Conservation (phyloP, 306 rosid genomes). For the Erythrophleum fordii region DNA sequence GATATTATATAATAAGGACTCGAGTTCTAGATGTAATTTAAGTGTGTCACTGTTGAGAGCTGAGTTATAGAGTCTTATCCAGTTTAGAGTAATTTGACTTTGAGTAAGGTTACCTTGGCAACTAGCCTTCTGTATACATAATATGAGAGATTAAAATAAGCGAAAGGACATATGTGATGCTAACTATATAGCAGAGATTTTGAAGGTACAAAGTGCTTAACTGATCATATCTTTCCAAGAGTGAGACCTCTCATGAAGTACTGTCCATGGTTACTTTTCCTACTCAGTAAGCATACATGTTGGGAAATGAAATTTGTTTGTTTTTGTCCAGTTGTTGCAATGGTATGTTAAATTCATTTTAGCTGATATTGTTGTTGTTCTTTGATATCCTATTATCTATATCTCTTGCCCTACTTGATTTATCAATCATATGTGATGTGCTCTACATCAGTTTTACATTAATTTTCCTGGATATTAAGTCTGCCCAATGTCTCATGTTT, state of each 20-base stretch:
- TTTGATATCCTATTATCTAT: not conserved
- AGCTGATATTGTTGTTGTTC: slow-evolving; percentile 13
- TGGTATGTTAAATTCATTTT: not conserved
- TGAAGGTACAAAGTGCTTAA: slow-evolving; percentile 4
- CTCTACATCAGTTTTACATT: not conserved
- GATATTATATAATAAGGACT: no score
- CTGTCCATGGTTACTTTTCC: slow-evolving; percentile 3
- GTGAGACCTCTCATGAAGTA: not conserved
- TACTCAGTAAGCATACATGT: not conserved
- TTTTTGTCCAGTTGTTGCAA: not conserved
- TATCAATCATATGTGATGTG: not conserved
- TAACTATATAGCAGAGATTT: slow-evolving; percentile 1
- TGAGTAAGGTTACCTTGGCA: not conserved
- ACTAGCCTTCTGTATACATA: not conserved
- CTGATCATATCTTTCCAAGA: not conserved
- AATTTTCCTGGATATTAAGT: not conserved
- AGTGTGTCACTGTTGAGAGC: not conserved
- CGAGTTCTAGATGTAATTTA: not conserved
- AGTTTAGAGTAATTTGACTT: not conserved
- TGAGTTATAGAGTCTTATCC: not conserved
- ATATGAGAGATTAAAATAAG: not conserved
- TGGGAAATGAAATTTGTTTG: slow-evolving; percentile 4
- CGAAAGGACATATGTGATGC: not conserved
- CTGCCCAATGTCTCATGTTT: slow-evolving; percentile 25
- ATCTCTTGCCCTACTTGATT: not conserved